Evolutionary conservation across 2,329 filamentous ascomycete genomes (phyloP).

Genomic region (Sarocladium oryzae): DNA sequence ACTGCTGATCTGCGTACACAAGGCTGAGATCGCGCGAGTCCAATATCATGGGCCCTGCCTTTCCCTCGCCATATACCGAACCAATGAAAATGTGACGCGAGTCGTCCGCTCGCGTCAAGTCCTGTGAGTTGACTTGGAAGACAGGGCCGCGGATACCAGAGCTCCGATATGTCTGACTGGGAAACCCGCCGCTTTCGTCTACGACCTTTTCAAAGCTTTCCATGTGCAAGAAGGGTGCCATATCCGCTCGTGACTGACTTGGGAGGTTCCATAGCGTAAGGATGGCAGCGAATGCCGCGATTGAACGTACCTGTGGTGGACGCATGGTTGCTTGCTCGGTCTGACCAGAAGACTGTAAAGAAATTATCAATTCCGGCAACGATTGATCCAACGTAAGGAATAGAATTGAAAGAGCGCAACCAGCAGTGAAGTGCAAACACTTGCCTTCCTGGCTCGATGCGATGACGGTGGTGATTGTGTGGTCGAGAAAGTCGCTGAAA

Average conservation of each 20-base stretch:
- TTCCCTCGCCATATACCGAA: constrained; percentile 15
- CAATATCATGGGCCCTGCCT: constrained; percentile 28
- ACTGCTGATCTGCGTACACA: constrained; percentile 30
- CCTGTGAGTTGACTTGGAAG: constrained; percentile 26
- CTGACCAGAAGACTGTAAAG: no score
- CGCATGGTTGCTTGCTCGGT: no score
- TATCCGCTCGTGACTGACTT: background rate
- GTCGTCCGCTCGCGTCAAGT: constrained; percentile 19
- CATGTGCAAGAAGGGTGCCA: constrained; percentile 16
- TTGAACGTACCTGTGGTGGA: no score
- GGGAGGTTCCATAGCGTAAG: background rate
- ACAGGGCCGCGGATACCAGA: constrained; percentile 26
- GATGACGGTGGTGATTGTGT: no score
- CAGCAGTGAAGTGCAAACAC: no score
- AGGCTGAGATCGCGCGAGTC: constrained; percentile 28
- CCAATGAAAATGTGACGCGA: constrained; percentile 28
- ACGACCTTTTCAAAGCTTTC: constrained; percentile 21
- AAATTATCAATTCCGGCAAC: no score
- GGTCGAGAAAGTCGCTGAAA: no score
- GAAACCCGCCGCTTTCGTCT: constrained; percentile 20
- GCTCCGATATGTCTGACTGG: constrained; percentile 27
- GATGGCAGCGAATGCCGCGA: background rate
- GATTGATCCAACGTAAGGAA: no score
- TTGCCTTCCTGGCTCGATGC: no score
- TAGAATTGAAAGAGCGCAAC: no score